Conservation (phyloP, 1,284 basidiomycete genomes). For the Trametes hirsuta region DNA sequence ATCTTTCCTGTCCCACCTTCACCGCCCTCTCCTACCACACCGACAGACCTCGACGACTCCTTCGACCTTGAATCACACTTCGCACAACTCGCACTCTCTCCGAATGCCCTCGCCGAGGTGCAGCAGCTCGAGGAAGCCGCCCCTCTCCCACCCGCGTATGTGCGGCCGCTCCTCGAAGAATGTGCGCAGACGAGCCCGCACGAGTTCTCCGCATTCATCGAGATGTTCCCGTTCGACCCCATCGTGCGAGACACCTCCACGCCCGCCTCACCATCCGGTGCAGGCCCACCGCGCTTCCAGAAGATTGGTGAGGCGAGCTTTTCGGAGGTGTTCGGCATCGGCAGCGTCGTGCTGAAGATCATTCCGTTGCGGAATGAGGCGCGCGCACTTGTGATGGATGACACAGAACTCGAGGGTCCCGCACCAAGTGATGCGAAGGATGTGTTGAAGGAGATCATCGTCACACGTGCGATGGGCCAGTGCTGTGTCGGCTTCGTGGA, state of each 20-base stretch:
- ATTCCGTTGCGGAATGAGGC: slow-evolving; percentile 71
- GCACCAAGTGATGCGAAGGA: slow-evolving; percentile 74
- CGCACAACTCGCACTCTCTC: slow-evolving; percentile 48
- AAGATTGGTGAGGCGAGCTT: slow-evolving; percentile 98
- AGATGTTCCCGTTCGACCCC: slow-evolving; percentile 73
- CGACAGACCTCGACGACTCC: slow-evolving; percentile 57
- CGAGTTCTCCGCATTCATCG: slow-evolving; percentile 80
- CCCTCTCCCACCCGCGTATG: slow-evolving; percentile 43
- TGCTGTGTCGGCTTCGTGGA: slow-evolving; percentile 78
- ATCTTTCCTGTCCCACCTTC: slow-evolving; percentile 51
- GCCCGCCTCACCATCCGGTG: slow-evolving; percentile 16
- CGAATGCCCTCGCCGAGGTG: slow-evolving; percentile 21
- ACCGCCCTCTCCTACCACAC: slow-evolving; percentile 50
- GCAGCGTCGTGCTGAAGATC: slow-evolving; percentile 85
- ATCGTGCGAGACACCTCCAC: slow-evolving; percentile 45
- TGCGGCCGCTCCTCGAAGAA: slow-evolving; percentile 64
- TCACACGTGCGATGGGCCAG: slow-evolving; percentile 79
- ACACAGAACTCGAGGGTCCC: slow-evolving; percentile 56
- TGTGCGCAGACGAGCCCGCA: slow-evolving; percentile 67
- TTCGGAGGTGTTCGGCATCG: slow-evolving; percentile 94
- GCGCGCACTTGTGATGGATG: slow-evolving; percentile 45
- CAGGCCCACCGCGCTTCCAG: slow-evolving; percentile 44
- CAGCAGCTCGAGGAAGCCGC: slow-evolving; percentile 15
- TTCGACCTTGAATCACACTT: slow-evolving; percentile 45
- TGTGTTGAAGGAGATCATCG: slow-evolving; percentile 85